Conservation (phyloP, 2,329 filamentous ascomycete species). For the Stagonosporopsis rhizophila region DNA sequence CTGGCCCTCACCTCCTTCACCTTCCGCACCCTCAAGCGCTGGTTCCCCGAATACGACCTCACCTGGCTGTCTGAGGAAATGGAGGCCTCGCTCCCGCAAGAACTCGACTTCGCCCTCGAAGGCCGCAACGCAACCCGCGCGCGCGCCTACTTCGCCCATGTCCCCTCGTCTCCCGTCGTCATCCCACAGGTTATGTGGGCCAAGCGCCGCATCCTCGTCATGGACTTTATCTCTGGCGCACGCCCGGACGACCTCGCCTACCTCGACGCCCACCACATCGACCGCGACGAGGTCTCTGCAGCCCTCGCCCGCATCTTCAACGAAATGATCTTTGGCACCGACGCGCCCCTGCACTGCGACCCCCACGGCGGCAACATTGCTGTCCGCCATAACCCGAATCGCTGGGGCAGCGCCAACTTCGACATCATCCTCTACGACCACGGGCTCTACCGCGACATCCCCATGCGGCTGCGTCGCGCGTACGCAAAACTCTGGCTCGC, state of each 20-base stretch:
- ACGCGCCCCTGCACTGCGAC: conserved; percentile 92
- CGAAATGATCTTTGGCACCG: conserved; percentile 96
- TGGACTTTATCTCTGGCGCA: conserved; percentile 88
- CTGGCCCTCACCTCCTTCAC: conserved; percentile 86
- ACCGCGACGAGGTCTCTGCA: conserved; percentile 93
- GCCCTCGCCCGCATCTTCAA: conserved; percentile 93
- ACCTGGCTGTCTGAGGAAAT: conserved; percentile 96
- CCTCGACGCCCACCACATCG: conserved; percentile 84
- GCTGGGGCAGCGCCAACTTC: conserved; percentile 74
- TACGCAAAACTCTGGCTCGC: conserved; percentile 99
- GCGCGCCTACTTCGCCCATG: conserved; percentile 77
- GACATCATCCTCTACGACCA: conserved; percentile 97
- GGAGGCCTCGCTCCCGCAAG: conserved; percentile 86
- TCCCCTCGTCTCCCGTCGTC: conserved; percentile 79
- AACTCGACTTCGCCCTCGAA: conserved; percentile 88
- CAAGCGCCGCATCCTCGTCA: conserved; percentile 86
- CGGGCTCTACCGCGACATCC: conserved; percentile 93
- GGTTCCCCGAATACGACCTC: conserved; percentile 97
- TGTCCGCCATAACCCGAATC: conserved; percentile 75
- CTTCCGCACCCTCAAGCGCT: conserved; percentile 86
- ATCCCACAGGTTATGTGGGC: conserved; percentile 92
- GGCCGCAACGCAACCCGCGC: conserved; percentile 83
- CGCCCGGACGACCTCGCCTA: conserved; percentile 89
- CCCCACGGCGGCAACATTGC: conserved; percentile 97
- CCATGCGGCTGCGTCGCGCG: conserved; percentile 75